Base-by-base conservation (phyloP, 306 rosid genomes). In the Fragaria iinumae region DNA sequence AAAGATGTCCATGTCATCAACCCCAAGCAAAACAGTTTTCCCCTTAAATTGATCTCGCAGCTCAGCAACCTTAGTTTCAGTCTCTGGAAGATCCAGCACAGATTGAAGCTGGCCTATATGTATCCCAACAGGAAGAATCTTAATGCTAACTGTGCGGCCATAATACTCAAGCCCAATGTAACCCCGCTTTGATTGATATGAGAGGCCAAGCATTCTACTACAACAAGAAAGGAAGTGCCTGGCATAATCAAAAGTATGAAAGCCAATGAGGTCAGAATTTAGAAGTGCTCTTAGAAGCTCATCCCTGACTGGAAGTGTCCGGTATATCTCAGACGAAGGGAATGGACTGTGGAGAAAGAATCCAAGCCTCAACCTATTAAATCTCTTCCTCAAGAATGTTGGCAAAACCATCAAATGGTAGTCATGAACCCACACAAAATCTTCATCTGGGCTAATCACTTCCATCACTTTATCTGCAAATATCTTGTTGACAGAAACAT, bases 401-500 rank as follows among this genome's bases (percentile, higher is more conserved):
- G 97, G 96, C 80, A 93, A 85, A 74, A 93, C 93, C 97, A 93
- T 90, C 88, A 93, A 73, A 80, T 93, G 97, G 86, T 93, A 93
- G 71, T 93, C 97, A 85, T 93, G 97, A 81, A 93, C 91, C 97
- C 97, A 93, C 52, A 93, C 91, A 60, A 76, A 88, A 66, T 88
- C 91, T 32, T 88, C 91, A 36, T 88, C 89, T 1, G 91, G 91
- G 83, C 77, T 90, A 73, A 93, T 90, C 72, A 93, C 97, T 81
- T 90, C 97, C 93, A 89, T 90, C 25, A 93, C 94, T 82, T 86
- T 93, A 84, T 93, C 97, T 3, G 97, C 97, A 88, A 93, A 93
- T 67, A 89, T 90, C 92, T 93, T 90, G 92, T 93, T 93, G 73
- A 90, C 96, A 2, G 97, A 90, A 77, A 93, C 86, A 84, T 93